These are phyloP conservation scores for Fraxinus sp. DNA, from an alignment of 305 asterid species.

Conservation along the genomic window DNA sequence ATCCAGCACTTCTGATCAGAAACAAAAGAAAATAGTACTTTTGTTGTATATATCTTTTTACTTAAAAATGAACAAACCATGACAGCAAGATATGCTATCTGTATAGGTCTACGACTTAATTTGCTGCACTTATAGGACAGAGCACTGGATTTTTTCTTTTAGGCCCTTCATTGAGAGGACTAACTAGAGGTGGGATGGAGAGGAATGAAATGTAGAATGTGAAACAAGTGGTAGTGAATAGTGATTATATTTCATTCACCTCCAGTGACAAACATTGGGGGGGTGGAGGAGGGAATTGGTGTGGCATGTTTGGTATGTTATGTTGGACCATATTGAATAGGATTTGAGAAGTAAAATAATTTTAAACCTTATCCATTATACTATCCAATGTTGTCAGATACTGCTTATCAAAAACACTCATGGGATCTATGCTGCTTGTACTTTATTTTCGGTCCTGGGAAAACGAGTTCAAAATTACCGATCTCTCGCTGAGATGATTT, in stretches of 20 bases:
- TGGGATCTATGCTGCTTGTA: background rate
- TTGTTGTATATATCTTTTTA: background rate
- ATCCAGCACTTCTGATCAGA: background rate
- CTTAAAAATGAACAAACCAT: background rate
- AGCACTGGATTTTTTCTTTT: background rate
- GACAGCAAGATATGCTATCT: background rate
- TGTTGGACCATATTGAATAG: background rate
- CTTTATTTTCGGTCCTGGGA: background rate
- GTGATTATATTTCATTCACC: background rate
- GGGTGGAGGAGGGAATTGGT: background rate
- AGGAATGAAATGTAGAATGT: background rate
- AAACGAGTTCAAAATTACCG: background rate
- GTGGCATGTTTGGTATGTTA: background rate
- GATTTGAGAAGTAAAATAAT: background rate
- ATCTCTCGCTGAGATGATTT: slow-evolving; percentile 19
- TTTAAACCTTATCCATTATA: background rate
- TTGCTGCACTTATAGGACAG: background rate
- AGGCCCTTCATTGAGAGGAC: background rate
- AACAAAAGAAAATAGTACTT: background rate
- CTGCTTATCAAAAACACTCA: background rate
- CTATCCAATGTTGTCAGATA: background rate
- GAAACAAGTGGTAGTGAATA: background rate
- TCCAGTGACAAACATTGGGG: background rate
- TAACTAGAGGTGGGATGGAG: background rate
- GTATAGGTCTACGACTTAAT: background rate